A percentile compares a stretch with the other conserved stretches of the same genome.
Evolutionary conservation across 108 stramenopile species (phyloP).

Genomic region (Discostella pseudostelligera): DNA sequence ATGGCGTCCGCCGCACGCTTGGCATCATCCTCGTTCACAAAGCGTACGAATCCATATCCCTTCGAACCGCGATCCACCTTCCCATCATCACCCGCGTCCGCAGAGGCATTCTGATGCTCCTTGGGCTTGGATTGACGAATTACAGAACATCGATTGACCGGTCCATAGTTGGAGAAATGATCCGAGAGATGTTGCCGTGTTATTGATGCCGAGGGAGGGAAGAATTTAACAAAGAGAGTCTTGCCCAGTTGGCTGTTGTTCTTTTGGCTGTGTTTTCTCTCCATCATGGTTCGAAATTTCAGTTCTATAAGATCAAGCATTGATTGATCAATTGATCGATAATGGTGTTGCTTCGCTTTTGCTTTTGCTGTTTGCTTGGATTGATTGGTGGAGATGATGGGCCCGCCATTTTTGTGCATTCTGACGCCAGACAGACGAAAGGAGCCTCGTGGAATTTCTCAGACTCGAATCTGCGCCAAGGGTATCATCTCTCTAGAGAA

Average conservation of each 20-base stretch:
- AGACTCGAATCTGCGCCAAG: no score
- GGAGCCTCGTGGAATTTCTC: no score
- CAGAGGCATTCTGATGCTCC: slow-evolving; percentile 8
- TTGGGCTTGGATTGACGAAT: slow-evolving; percentile 47
- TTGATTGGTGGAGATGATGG: no score
- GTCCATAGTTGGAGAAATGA: slow-evolving; percentile 80
- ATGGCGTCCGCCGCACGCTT: slow-evolving; percentile 49
- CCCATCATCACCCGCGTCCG: slow-evolving; percentile 14
- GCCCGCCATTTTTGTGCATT: no score
- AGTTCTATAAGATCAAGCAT: no score
- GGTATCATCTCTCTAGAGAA: no score
- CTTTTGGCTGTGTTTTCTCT: neutral
- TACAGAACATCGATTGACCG: slow-evolving; percentile 79
- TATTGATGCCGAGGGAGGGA: slow-evolving; percentile 60
- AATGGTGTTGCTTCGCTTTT: no score
- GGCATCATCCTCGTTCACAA: slow-evolving; percentile 70
- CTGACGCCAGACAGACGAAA: no score
- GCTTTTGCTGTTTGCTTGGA: no score
- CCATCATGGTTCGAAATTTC: neutral
- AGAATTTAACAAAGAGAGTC: slow-evolving; percentile 74
- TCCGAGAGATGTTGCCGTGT: slow-evolving; percentile 71
- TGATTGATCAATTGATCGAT: no score
- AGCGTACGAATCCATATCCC: slow-evolving; percentile 80
- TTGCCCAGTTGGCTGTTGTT: neutral
- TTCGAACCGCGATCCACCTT: slow-evolving; percentile 41